Evolutionary conservation across 208 protist genomes (phyloP), one percentile per base, ranked within the genome.

Genomic region (Leishmania gerbilli): DNA sequence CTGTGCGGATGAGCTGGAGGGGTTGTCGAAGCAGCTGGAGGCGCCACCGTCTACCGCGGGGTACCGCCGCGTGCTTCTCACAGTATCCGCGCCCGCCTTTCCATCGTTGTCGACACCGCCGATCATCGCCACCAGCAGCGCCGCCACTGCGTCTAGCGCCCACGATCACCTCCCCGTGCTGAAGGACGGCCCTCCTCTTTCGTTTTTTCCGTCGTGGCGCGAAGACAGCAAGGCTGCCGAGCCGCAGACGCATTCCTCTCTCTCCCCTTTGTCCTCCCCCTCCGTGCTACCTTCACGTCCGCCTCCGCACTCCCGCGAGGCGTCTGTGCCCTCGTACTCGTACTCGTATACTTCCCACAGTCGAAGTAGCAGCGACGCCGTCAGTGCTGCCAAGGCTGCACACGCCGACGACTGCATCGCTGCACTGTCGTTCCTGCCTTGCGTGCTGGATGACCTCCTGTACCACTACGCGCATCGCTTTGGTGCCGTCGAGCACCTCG

Each of bases 401-500:
- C 58, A 27, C 53, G 69, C n/a, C 31, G 31, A 47, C 11, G 72
- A 76, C 31, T 34, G 31, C 19, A 45, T 21, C 8, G 51, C 13
- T 31, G 58, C 53, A 4, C 56, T 77, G 53, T 19, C 27, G 13
- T 76, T 75, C 74, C 78, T 81, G 8, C 68, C 56, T 34, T 58
- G 13, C 2, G 68, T 81, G 74, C 51, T 85, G 51, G 82, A 81
- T 53, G 82, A 85, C 55, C 45, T 85, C 2, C 47, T 92, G 37
- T 77, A 76, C 53, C 72, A 71, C 47, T 74, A 86, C 71, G 85
- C 87, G 56, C 86, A 81, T 74, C 80, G 62, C 21, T 90, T 95
- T 76, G 92, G 92, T n/a, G 92, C 92, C 15, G 68, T 93, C 1
- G 90, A 95, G 80, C 77, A 71, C 53, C 64, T 88, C n/a, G 79